phyloP scores from a whole-genome alignment of 257 asterid species.

The Primulina tabacum region DNA sequence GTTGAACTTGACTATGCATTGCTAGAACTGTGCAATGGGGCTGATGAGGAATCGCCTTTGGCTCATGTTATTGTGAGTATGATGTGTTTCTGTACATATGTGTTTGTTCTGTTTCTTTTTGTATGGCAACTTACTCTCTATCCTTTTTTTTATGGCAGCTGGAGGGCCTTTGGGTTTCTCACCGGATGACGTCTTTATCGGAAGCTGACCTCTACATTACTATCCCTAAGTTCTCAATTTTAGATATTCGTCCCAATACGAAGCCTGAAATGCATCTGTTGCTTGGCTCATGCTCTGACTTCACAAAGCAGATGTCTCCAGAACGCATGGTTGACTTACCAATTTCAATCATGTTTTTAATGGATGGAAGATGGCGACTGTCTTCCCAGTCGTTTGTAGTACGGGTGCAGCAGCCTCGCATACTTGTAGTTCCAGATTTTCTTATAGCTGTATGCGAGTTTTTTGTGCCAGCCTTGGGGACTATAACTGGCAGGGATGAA shows the following conservation, averaged over 20 bases:
- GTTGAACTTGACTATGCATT: slow-evolving; percentile 73
- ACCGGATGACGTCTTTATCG: slow-evolving; percentile 92
- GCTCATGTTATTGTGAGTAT: slow-evolving; percentile 92
- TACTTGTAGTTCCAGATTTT: slow-evolving; percentile 93
- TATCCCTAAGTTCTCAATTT: slow-evolving; percentile 78
- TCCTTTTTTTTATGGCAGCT: slow-evolving; percentile 53
- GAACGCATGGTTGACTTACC: slow-evolving; percentile 53
- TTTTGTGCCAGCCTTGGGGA: slow-evolving; percentile 93
- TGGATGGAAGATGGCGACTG: slow-evolving; percentile 97
- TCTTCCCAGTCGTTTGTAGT: slow-evolving; percentile 87
- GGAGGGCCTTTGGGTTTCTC: slow-evolving; percentile 97
- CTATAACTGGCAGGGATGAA: slow-evolving; percentile 95
- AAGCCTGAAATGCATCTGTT: slow-evolving; percentile 96
- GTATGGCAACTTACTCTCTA: neutral
- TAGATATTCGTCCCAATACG: slow-evolving; percentile 87
- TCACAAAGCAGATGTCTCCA: slow-evolving; percentile 58
- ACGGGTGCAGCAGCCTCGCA: slow-evolving; percentile 94
- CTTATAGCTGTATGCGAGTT: slow-evolving; percentile 87
- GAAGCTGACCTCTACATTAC: slow-evolving; percentile 91
- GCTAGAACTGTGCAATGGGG: slow-evolving; percentile 82
- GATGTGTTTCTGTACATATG: slow-evolving; percentile 15
- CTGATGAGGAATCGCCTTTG: slow-evolving; percentile 79
- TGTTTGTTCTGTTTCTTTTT: slow-evolving; percentile 23
- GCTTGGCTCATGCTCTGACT: slow-evolving; percentile 94
- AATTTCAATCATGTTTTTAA: slow-evolving; percentile 87